Conservation (phyloP, 306 rosid species). For the Hippophae rhamnoides region DNA sequence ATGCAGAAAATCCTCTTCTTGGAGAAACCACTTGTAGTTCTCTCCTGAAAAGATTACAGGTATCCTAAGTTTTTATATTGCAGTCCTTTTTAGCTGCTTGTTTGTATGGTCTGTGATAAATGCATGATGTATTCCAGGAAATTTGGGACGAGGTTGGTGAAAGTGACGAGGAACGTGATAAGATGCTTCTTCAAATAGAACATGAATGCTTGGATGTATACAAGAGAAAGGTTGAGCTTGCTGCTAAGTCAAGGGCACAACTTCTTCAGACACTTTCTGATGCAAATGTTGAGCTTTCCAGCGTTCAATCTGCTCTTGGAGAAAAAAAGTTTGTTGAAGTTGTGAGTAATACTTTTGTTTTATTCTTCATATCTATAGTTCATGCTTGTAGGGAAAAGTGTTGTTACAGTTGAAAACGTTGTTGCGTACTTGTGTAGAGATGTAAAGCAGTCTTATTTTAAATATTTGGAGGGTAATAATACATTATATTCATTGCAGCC, state of each 20-base stretch:
- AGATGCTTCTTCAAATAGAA: constrained; percentile 95
- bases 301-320: constrained; percentile 81
- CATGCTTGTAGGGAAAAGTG: not conserved
- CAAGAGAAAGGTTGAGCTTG: constrained; percentile 93
- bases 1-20: constrained; percentile 50
- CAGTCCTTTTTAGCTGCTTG: not conserved
- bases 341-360: constrained; percentile 24
- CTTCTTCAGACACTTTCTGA: constrained; percentile 84
- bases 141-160: constrained; percentile 99
- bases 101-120: not conserved
- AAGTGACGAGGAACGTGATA: constrained; percentile 85
- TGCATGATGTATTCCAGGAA: constrained; percentile 39
- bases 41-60: constrained; percentile 83
- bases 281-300: constrained; percentile 68
- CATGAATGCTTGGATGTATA: constrained; percentile 95
- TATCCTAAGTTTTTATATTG: constrained; percentile 20
- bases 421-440: not conserved
- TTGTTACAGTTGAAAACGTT: not conserved
- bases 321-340: constrained; percentile 47
- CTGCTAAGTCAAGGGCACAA: constrained; percentile 88
- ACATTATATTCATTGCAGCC: constrained; percentile 29
- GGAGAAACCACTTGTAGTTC: constrained; percentile 85
- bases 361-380: not conserved
- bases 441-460: not conserved
- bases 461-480: not conserved